These are phyloP conservation scores for Trichosporon coremiiforme DNA, from an alignment of 1,284 basidiomycete species.

Conservation along the genomic window DNA sequence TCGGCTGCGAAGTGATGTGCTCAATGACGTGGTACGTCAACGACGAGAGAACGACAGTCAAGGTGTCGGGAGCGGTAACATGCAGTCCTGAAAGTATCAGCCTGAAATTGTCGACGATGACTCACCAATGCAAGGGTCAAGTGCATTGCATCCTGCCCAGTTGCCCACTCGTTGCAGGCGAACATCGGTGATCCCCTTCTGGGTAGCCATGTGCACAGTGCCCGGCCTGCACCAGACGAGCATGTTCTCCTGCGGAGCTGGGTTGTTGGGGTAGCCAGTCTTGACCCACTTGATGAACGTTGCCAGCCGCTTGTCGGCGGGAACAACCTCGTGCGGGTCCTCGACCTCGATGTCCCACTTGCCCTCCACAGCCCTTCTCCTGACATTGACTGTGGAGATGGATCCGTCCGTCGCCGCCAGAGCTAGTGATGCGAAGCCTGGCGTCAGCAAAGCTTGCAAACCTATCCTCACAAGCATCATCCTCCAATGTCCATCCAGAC, in stretches of 20 bases:
- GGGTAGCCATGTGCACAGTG: constrained; percentile 38
- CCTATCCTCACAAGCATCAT: constrained; percentile 34
- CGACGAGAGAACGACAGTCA: constrained; percentile 42
- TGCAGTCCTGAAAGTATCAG: constrained; percentile 38
- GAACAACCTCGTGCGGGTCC: constrained; percentile 14
- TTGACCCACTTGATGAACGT: constrained; percentile 42
- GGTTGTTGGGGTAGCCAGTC: constrained; percentile 3
- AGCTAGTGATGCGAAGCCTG: constrained; percentile 38
- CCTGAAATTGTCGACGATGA: background rate
- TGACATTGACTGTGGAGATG: constrained; percentile 28
- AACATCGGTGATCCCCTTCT: constrained; percentile 15
- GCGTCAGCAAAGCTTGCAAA: constrained; percentile 6
- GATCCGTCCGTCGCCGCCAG: constrained; percentile 40
- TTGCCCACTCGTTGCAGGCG: constrained; percentile 43
- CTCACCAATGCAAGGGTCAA: constrained; percentile 45
- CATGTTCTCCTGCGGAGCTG: constrained; percentile 32
- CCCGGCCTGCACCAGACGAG: constrained; percentile 49
- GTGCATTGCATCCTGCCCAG: constrained; percentile 49
- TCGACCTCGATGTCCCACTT: constrained; percentile 28
- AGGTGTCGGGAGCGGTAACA: constrained; percentile 25
- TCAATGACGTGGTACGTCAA: constrained; percentile 45
- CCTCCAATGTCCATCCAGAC: constrained; percentile 38
- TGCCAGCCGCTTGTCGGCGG: constrained; percentile 35
- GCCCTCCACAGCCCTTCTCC: constrained; percentile 8
- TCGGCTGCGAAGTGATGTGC: constrained; percentile 35